Evolutionary conservation across 768 basidiomycete genomes (phyloP).

Genomic region (Psilocybe subaeruginosa): DNA sequence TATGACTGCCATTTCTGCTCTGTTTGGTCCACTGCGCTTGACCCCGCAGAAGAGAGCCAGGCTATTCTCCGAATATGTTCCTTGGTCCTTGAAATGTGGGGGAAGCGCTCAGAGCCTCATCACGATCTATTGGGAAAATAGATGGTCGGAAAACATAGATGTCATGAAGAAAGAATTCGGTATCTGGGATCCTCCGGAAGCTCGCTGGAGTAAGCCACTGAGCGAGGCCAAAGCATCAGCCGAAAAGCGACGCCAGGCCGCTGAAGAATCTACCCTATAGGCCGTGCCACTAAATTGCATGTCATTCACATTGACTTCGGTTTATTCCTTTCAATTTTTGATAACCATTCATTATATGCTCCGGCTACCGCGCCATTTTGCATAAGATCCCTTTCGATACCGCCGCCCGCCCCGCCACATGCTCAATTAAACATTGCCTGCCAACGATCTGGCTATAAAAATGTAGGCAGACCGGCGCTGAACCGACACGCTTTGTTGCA

Average conservation of each 20-base stretch:
- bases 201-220: conserved; percentile 68
- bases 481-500: no score
- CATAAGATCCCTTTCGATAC: no score
- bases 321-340: not conserved
- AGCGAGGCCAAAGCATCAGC: conserved; percentile 61
- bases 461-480: no score
- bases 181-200: conserved; percentile 80
- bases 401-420: no score
- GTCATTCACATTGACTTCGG: no score
- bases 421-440: no score
- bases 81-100: conserved; percentile 91
- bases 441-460: no score
- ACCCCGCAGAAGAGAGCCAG: conserved; percentile 52
- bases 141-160: conserved; percentile 84
- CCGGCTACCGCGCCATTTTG: no score
- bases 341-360: no score
- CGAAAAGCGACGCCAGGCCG: conserved; percentile 29
- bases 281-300: not conserved
- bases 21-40: conserved; percentile 80
- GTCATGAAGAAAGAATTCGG: conserved; percentile 88
- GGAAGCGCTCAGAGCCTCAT: conserved; percentile 75
- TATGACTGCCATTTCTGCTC: conserved; percentile 79
- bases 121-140: conserved; percentile 93
- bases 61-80: conserved; percentile 81
- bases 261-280: not conserved